Base-by-base conservation (phyloP, 129 eudicot genomes). In the Glebionis coronaria region DNA sequence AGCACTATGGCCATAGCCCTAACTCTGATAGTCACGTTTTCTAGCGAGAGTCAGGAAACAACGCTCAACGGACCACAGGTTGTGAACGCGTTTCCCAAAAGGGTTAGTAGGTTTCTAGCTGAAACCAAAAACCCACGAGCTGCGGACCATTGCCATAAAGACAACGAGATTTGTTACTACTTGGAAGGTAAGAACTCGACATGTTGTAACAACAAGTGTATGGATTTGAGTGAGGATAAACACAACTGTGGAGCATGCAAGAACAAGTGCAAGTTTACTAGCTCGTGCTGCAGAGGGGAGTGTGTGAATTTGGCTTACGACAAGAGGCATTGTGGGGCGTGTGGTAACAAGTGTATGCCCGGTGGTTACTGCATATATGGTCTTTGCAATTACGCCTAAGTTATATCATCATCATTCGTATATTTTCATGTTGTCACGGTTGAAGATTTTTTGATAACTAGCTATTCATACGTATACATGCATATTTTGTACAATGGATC, bases 121-220 rank as follows among this genome's bases (percentile, higher is more conserved):
- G 81, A 80, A 15, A 45, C 65, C 11, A 73, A 68, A 42, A 81
- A 82, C 76, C 84, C 85, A 0, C 72, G 80, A 55, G 82, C 86
- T 0, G 82, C 86, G 0, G 90, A 83, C 68, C 90, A 82, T 21
- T 89, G 96, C 79, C 19, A 83, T 64, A 83, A 77, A 50, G 86
- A 90, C 15, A 12, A 83, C 4, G 84, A 83, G 51, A 45, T 89
- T 21, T 89, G 94, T 23, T 21, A 62, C 72, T n/a, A 56, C 9
- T 38, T 61, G 54, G 83, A 79, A 38, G 90, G 90, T 8, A 40
- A 40, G 12, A 86, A 83, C 66, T 69, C 82, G 23, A 86, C 87
- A 1, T 89, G 96, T 38, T 89, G 96, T 68, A 80, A 76, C 63
- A 89, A 86, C 69, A 86, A 89, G 55, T 86, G 96, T 46, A 50